A percentile compares a stretch with the other conserved stretches of the same genome.
Conservation (phyloP, 352 stramenopile species). For the Peronospora belbahrii region DNA sequence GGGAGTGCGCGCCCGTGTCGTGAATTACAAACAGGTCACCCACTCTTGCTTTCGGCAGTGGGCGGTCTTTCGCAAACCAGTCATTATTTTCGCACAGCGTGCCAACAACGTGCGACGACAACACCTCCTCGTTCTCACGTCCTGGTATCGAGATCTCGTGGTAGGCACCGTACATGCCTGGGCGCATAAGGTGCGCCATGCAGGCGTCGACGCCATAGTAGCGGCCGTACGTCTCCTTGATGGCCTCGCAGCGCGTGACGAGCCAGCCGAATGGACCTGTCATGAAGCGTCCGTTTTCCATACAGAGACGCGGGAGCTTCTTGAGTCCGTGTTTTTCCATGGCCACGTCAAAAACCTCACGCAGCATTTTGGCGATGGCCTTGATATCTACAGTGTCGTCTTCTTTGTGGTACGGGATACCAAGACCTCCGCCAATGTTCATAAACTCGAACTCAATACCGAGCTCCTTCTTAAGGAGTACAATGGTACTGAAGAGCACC, state of each 20-base stretch:
- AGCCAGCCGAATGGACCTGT: conserved; percentile 85
- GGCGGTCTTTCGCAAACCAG: conserved; percentile 85
- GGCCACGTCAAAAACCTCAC: conserved; percentile 65
- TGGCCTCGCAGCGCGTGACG: conserved; percentile 74
- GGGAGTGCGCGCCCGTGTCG: conserved; percentile 84
- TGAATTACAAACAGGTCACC: conserved; percentile 88
- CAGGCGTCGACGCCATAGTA: conserved; percentile 87
- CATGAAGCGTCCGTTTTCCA: conserved; percentile 88
- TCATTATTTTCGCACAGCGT: conserved; percentile 90
- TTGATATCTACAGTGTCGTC: conserved; percentile 61
- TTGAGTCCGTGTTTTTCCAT: conserved; percentile 58
- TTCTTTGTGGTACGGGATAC: conserved; percentile 81
- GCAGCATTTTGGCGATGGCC: conserved; percentile 66
- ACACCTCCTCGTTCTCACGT: conserved; percentile 34
- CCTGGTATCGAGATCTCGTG: conserved; percentile 82
- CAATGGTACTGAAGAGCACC: conserved; percentile 77
- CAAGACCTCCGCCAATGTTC: conserved; percentile 86
- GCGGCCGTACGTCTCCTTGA: conserved; percentile 78
- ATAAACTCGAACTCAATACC: conserved; percentile 88
- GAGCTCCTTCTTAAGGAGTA: conserved; percentile 67
- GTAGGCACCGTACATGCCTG: conserved; percentile 86
- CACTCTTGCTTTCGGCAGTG: conserved; percentile 57
- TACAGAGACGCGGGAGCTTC: conserved; percentile 63
- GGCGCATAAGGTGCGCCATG: conserved; percentile 88
- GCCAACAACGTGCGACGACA: conserved; percentile 70